These are phyloP conservation scores for Penicillium chermesinum DNA, from an alignment of 495 filamentous ascomycete genomes.

Conservation along the genomic window DNA sequence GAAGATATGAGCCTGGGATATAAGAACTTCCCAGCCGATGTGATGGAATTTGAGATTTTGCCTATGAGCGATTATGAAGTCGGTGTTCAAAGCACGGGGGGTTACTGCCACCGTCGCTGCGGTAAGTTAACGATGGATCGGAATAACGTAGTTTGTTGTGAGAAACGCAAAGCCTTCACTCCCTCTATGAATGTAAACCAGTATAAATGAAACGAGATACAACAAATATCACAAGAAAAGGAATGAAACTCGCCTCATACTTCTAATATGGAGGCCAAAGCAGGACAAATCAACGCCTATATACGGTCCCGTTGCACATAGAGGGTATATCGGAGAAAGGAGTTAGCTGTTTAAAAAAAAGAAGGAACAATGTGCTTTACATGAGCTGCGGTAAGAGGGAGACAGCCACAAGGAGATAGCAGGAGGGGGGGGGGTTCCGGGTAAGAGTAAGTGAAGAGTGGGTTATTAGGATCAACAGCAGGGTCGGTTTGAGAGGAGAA, in stretches of 20 bases:
- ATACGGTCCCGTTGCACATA: constrained; percentile 23
- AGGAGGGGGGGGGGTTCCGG: neutral
- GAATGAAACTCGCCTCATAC: neutral
- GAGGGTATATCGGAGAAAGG: constrained; percentile 29
- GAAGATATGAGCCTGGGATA: neutral
- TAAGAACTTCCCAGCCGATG: neutral
- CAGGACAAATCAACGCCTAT: constrained; percentile 22
- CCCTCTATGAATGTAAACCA: constrained; percentile 15
- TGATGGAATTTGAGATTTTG: too few species aligned
- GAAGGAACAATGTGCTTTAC: constrained; percentile 5
- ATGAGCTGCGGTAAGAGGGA: constrained; percentile 1
- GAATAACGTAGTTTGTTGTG: neutral
- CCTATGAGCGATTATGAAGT: too few species aligned
- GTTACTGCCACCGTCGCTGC: neutral
- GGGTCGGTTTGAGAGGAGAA: neutral
- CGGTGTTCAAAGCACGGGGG: neutral
- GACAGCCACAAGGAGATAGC: constrained; percentile 9
- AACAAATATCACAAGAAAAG: neutral
- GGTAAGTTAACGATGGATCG: neutral
- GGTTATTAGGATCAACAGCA: neutral
- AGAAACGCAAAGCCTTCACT: constrained; percentile 10
- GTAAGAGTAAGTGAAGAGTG: neutral
- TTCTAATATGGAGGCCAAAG: constrained; percentile 1
- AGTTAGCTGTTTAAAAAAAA: constrained; percentile 11
- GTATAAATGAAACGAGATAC: constrained; percentile 3